Conservation (phyloP, 192 early-diverging fungal genomes). For the Ambispora gerdemannii region DNA sequence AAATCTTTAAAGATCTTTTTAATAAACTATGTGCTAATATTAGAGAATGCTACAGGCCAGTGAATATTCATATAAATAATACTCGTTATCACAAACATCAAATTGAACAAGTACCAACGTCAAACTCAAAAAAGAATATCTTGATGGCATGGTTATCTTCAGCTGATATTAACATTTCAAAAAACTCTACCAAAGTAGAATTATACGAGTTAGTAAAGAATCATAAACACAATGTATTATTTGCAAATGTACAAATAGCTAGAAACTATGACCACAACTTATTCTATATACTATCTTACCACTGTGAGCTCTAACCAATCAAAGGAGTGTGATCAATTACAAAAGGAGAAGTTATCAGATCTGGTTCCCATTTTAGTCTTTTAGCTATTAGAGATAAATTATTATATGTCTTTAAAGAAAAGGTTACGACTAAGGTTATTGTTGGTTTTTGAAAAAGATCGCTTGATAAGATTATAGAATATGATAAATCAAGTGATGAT, state of each 20-base stretch:
- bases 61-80: too few relatives aligned
- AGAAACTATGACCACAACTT: too few relatives aligned
- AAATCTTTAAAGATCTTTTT: too few relatives aligned
- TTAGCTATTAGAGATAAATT: constrained; percentile 4
- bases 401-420: constrained; percentile 19
- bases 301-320: constrained; percentile 7
- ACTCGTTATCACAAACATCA: not conserved
- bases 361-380: constrained; percentile 2
- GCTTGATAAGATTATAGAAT: constrained; percentile 2
- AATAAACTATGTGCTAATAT: not conserved
- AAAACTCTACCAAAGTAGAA: too few relatives aligned
- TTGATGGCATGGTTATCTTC: too few relatives aligned
- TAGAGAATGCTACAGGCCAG: too few relatives aligned
- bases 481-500: constrained; percentile 5
- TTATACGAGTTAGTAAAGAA: too few relatives aligned
- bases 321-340: constrained; percentile 7
- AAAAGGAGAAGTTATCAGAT: not conserved
- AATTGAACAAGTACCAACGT: not conserved
- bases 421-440: constrained; percentile 15
- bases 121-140: not conserved
- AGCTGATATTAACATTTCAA: too few relatives aligned
- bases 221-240: too few relatives aligned
- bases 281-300: not conserved
- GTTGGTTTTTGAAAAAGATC: constrained; percentile 8
- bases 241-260: too few relatives aligned